phyloP scores from a whole-genome alignment of 441 rosid species.

The Croton setiger region DNA sequence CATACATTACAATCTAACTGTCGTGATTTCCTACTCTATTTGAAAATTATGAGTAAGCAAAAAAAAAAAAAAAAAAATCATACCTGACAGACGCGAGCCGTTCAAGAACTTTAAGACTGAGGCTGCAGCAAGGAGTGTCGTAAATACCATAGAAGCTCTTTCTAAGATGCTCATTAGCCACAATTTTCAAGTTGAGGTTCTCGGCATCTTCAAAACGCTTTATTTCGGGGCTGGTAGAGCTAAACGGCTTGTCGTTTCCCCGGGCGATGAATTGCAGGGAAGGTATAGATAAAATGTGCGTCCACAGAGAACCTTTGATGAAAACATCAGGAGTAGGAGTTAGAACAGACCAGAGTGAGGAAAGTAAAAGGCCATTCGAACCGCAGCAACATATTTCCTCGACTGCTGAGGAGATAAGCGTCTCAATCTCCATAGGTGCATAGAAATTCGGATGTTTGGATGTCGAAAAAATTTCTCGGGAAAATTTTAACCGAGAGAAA shows the following conservation, averaged over 20 bases:
- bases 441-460: slow-evolving; percentile 11
- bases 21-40: not conserved
- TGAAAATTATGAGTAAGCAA: not conserved
- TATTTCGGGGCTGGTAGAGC: slow-evolving; percentile 42
- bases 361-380: slow-evolving; percentile 43
- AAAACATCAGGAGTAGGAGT: slow-evolving; percentile 32
- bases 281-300: slow-evolving; percentile 53
- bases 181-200: slow-evolving; percentile 49
- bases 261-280: slow-evolving; percentile 48
- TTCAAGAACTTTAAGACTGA: slow-evolving; percentile 52
- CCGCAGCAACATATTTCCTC: slow-evolving; percentile 77
- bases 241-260: slow-evolving; percentile 24
- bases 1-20: not conserved
- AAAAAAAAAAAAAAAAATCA: too few relatives aligned
- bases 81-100: slow-evolving; percentile 75
- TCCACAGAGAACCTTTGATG: slow-evolving; percentile 55
- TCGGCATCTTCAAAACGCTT: slow-evolving; percentile 58
- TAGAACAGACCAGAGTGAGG: slow-evolving; percentile 47
- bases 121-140: slow-evolving; percentile 43
- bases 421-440: slow-evolving; percentile 65
- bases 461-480: slow-evolving; percentile 5
- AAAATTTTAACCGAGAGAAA: not conserved
- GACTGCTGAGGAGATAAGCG: slow-evolving; percentile 59
- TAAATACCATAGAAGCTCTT: slow-evolving; percentile 79
- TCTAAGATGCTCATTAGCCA: slow-evolving; percentile 63